These are phyloP conservation scores for Ballota nigra DNA, from an alignment of 257 asterid species.

Conservation along the genomic window DNA sequence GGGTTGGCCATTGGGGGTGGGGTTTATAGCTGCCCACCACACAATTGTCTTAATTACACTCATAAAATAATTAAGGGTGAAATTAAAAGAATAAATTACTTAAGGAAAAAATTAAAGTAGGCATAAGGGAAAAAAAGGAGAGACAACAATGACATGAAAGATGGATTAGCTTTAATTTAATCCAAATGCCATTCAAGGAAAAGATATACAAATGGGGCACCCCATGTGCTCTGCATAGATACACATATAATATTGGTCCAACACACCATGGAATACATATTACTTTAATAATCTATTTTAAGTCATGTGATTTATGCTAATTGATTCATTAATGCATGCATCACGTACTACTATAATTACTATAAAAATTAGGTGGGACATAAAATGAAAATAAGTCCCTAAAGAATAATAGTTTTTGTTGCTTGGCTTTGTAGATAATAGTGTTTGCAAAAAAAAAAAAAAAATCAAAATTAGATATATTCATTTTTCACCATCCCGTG, in stretches of 20 bases:
- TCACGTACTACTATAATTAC: neutral
- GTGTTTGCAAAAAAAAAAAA: too few species aligned
- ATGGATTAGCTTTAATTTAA: slow-evolving; percentile 16
- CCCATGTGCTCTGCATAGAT: slow-evolving; percentile 25
- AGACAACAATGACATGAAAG: slow-evolving; percentile 19
- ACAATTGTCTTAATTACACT: neutral
- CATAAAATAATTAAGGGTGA: slow-evolving; percentile 11
- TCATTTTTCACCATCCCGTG: too few species aligned
- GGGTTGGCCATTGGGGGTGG: too few species aligned
- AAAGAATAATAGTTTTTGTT: neutral
- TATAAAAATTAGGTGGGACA: neutral
- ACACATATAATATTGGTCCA: slow-evolving; percentile 10
- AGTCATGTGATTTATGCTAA: neutral
- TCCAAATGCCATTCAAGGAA: neutral
- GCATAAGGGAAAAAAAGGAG: neutral
- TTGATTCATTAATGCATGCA: neutral
- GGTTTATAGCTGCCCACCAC: too few species aligned
- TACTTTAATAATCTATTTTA: neutral
- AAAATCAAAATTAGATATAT: too few species aligned
- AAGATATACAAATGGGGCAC: slow-evolving; percentile 14
- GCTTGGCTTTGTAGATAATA: too few species aligned
- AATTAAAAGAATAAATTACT: slow-evolving; percentile 4
- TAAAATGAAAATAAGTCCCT: neutral
- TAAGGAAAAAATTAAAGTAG: neutral
- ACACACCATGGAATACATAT: neutral